These are phyloP conservation scores for Ammopiptanthus mongolicus DNA, from an alignment of 306 rosid species.

Conservation along the genomic window DNA sequence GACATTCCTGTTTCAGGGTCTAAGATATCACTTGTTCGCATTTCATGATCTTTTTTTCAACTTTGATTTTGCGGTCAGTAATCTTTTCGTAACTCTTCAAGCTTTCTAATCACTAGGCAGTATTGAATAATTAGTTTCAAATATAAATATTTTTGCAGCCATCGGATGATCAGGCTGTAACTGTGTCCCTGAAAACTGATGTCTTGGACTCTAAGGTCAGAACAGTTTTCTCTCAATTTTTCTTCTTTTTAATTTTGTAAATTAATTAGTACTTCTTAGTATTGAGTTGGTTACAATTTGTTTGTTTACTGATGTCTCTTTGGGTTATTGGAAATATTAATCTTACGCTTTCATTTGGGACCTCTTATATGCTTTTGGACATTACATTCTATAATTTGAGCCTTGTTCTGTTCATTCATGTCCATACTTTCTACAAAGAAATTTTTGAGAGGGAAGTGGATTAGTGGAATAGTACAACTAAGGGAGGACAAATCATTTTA, in stretches of 20 bases:
- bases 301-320: background rate
- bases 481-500: background rate
- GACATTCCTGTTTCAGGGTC: conserved; percentile 49
- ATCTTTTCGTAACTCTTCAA: conserved; percentile 23
- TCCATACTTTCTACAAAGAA: background rate
- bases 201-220: conserved; percentile 54
- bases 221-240: conserved; percentile 18
- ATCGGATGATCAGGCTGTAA: conserved; percentile 66
- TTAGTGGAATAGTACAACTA: too few relatives aligned
- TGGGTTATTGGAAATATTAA: background rate
- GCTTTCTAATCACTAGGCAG: conserved; percentile 12
- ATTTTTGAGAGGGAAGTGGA: background rate
- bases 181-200: conserved; percentile 50
- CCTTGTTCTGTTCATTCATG: background rate
- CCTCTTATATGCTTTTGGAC: background rate
- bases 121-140: conserved; percentile 14
- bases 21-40: conserved; percentile 57
- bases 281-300: background rate
- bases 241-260: background rate
- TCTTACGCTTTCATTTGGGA: background rate
- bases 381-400: background rate
- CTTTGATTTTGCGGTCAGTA: conserved; percentile 85
- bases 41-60: conserved; percentile 66
- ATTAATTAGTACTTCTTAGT: background rate
- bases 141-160: conserved; percentile 49